Conservation (phyloP, 2,329 filamentous ascomycete genomes). For the Akanthomyces uredinophilus region DNA sequence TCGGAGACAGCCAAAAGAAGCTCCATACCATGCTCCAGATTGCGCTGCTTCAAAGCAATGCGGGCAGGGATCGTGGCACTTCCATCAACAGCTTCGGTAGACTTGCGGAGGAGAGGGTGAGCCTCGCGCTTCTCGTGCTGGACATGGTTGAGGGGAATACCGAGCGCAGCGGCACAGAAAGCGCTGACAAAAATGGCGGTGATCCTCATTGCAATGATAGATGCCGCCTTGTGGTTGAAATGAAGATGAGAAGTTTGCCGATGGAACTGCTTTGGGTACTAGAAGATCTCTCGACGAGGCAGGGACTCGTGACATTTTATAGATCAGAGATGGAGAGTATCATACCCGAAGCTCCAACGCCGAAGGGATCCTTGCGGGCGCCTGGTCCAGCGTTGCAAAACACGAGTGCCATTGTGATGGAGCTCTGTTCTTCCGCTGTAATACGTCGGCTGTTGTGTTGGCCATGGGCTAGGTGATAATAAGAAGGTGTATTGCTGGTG, state of each 20-base stretch:
- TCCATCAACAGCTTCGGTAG: background rate
- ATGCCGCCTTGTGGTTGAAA: background rate
- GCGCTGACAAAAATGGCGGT: conserved; percentile 4
- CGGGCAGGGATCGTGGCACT: background rate
- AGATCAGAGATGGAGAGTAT: background rate
- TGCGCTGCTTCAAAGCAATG: conserved; percentile 11
- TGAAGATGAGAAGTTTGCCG: background rate
- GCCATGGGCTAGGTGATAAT: background rate
- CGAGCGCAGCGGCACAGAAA: background rate
- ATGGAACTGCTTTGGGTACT: background rate
- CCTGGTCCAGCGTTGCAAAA: background rate
- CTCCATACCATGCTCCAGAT: conserved; percentile 9
- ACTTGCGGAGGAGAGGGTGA: background rate
- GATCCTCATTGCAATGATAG: background rate
- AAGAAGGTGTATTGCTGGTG: background rate
- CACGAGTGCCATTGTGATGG: background rate
- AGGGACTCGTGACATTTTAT: background rate
- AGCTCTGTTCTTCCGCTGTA: background rate
- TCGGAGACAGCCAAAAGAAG: conserved; percentile 6
- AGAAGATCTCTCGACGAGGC: background rate
- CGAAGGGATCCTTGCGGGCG: background rate
- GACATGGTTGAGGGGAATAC: conserved; percentile 8
- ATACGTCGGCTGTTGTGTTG: background rate
- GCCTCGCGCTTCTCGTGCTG: conserved; percentile 5
- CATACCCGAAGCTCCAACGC: background rate